A percentile compares a stretch with the other conserved stretches of the same genome.
Conservation (phyloP, 2,329 filamentous ascomycete species). For the Shiraia sp. region DNA sequence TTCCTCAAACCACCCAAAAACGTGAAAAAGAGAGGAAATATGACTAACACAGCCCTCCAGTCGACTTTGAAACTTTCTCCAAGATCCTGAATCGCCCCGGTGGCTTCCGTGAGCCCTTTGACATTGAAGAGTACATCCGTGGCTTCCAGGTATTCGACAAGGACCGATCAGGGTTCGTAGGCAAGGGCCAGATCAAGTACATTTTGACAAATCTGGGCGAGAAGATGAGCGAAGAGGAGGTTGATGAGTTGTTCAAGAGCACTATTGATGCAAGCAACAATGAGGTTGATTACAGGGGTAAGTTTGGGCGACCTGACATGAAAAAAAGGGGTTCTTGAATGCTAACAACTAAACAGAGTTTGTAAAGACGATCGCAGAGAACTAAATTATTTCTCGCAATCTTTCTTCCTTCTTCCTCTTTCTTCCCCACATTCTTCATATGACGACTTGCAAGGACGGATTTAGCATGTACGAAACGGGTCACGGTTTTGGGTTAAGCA, state of each 20-base stretch:
- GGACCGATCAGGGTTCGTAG: slow-evolving; percentile 97
- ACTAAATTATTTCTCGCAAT: slow-evolving; percentile 29
- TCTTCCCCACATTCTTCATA: slow-evolving; percentile 7
- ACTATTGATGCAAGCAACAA: slow-evolving; percentile 94
- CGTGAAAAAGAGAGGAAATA: no score
- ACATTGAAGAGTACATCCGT: slow-evolving; percentile 97
- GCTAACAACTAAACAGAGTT: slow-evolving; percentile 36
- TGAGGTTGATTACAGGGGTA: slow-evolving; percentile 97
- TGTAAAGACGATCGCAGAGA: slow-evolving; percentile 46
- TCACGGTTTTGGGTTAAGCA: slow-evolving; percentile 19
- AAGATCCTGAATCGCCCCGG: slow-evolving; percentile 96
- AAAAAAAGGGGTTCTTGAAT: no score
- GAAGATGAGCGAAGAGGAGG: slow-evolving; percentile 99
- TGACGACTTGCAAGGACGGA: slow-evolving; percentile 8
- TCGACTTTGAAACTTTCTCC: slow-evolving; percentile 97
- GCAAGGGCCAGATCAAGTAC: slow-evolving; percentile 96
- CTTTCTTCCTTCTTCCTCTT: neutral
- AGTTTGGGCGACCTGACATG: slow-evolving; percentile 42
- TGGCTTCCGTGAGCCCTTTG: slow-evolving; percentile 96
- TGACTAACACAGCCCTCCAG: slow-evolving; percentile 52
- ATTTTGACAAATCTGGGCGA: slow-evolving; percentile 97
- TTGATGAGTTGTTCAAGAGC: slow-evolving; percentile 92
- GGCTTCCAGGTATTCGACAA: slow-evolving; percentile 99
- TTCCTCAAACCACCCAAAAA: no score
- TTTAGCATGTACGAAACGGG: slow-evolving; percentile 27